These are phyloP conservation scores for Geotrichum candidum DNA, from an alignment of 1,139 yeast genomes.

Conservation along the genomic window DNA sequence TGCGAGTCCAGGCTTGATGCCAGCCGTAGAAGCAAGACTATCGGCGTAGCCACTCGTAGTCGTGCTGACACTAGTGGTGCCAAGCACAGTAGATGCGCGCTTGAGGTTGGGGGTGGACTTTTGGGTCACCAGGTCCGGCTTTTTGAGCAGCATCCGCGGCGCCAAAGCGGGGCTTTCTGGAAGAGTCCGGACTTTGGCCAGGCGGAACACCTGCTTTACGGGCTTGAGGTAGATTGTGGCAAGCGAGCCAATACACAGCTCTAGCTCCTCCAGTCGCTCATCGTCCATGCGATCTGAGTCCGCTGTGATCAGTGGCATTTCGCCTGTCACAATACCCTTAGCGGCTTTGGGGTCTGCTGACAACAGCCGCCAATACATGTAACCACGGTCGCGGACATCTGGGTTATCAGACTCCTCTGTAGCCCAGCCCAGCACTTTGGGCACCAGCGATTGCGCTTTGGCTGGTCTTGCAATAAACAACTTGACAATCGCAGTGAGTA, in stretches of 20 bases:
- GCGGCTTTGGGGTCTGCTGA: constrained; percentile 44
- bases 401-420: constrained; percentile 75
- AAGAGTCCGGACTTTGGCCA: constrained; percentile 51
- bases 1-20: constrained; percentile 2
- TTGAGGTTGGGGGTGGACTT: constrained; percentile 14
- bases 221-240: constrained; percentile 85
- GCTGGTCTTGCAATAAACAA: constrained; percentile 55
- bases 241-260: constrained; percentile 71
- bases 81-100: constrained; percentile 5
- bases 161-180: constrained; percentile 59
- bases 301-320: constrained; percentile 56
- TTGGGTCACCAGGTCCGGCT: constrained; percentile 13
- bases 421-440: constrained; percentile 58
- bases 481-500: constrained; percentile 71
- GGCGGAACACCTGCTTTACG: constrained; percentile 67
- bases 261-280: constrained; percentile 68
- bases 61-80: background rate
- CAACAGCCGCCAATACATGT: constrained; percentile 76
- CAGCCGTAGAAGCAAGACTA: background rate
- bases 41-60: background rate
- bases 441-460: constrained; percentile 51
- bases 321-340: constrained; percentile 53
- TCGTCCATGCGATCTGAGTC: constrained; percentile 72
- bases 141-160: constrained; percentile 27
- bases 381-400: constrained; percentile 80